These are phyloP conservation scores for Trametes cubensis DNA, from an alignment of 768 basidiomycete genomes.

Conservation along the genomic window DNA sequence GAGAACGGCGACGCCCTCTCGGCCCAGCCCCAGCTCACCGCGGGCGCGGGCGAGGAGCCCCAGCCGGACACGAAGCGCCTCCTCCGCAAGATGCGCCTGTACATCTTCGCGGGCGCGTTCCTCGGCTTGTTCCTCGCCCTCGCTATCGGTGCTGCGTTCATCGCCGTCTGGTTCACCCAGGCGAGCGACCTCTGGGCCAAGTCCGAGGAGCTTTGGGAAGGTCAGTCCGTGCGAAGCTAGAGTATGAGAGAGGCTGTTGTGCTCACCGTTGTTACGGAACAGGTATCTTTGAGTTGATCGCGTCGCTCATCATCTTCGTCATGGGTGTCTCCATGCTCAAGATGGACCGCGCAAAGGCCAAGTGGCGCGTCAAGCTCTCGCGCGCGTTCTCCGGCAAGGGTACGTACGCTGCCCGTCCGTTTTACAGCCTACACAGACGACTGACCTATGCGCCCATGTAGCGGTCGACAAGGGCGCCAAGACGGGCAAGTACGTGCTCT, in stretches of 20 bases:
- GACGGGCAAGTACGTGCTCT: constrained; percentile 82
- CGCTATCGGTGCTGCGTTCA: constrained; percentile 87
- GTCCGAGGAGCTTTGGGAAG: constrained; percentile 93
- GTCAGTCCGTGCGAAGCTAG: constrained; percentile 43
- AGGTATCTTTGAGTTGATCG: constrained; percentile 75
- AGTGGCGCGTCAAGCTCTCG: constrained; percentile 90
- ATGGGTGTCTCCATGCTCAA: constrained; percentile 96
- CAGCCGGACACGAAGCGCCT: constrained; percentile 43
- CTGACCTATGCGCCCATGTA: constrained; percentile 15
- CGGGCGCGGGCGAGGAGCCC: constrained; percentile 29
- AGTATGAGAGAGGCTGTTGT: no score
- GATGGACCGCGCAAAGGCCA: constrained; percentile 91
- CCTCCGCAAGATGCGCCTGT: constrained; percentile 69
- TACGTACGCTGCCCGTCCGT: constrained; percentile 33
- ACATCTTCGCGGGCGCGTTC: constrained; percentile 76
- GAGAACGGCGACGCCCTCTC: constrained; percentile 20
- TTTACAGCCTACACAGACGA: background rate
- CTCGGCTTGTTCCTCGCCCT: constrained; percentile 79
- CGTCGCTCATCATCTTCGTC: constrained; percentile 80
- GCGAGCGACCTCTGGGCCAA: constrained; percentile 81
- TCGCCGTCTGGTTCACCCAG: constrained; percentile 94
- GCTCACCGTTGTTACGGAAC: background rate
- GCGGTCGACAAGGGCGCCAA: constrained; percentile 51
- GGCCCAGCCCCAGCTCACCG: constrained; percentile 25
- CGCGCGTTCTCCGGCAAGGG: constrained; percentile 69